Evolutionary conservation across 129 eudicot species (phyloP).

Genomic region (Oenanthe sinensis): DNA sequence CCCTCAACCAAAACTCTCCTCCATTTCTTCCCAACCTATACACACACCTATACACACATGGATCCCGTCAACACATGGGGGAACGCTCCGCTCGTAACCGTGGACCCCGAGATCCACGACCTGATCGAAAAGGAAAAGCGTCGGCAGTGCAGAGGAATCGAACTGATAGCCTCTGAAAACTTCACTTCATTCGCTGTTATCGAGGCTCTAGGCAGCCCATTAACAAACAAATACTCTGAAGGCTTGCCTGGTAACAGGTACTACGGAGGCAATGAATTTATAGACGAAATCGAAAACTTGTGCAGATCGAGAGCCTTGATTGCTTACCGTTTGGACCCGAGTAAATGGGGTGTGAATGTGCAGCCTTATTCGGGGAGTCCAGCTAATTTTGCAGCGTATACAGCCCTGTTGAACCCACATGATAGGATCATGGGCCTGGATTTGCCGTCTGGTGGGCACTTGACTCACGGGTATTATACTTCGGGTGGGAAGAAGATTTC

Average conservation of each 20-base stretch:
- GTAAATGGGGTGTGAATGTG: neutral
- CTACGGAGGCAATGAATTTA: neutral
- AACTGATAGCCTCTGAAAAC: neutral
- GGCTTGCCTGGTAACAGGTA: neutral
- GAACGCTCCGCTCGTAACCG: neutral
- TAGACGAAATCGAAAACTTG: neutral
- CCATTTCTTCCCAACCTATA: no score
- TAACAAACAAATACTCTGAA: neutral
- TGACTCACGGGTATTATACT: neutral
- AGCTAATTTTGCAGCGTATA: neutral
- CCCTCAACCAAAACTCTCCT: neutral
- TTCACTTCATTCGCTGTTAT: neutral
- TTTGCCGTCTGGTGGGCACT: neutral
- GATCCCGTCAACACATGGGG: slow-evolving; percentile 1
- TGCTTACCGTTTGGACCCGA: neutral
- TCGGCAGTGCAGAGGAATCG: neutral
- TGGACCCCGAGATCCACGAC: neutral
- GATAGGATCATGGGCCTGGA: neutral
- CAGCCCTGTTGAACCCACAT: neutral
- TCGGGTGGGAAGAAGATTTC: neutral
- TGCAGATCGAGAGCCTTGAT: neutral
- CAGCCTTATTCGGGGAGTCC: neutral
- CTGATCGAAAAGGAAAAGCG: neutral
- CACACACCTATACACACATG: neutral
- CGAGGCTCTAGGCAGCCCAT: neutral